Evolutionary conservation across 2,329 filamentous ascomycete species (phyloP).

Genomic region (Colletotrichum euphorbiae): DNA sequence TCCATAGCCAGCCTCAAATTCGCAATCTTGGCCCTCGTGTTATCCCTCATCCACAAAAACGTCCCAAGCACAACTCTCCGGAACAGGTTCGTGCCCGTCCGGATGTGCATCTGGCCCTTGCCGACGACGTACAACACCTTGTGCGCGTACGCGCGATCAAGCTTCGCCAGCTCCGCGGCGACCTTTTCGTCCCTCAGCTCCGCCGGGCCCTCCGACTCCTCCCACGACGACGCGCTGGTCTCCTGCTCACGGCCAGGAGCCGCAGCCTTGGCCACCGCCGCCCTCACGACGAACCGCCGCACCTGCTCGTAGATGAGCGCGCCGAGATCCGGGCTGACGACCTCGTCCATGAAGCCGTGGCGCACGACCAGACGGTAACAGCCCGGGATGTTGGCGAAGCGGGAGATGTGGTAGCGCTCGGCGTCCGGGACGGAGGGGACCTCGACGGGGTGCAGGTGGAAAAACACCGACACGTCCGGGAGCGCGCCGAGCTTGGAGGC

Average conservation of each 20-base stretch:
- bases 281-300: conserved; percentile 61
- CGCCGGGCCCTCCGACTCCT: conserved; percentile 18
- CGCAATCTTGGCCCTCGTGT: conserved; percentile 74
- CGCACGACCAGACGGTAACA: conserved; percentile 77
- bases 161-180: conserved; percentile 55
- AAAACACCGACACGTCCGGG: conserved; percentile 78
- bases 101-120: conserved; percentile 70
- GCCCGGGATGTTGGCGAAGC: conserved; percentile 62
- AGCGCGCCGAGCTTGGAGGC: conserved; percentile 75
- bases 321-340: conserved; percentile 74
- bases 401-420: conserved; percentile 61
- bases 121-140: conserved; percentile 69
- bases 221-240: conserved; percentile 23
- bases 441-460: conserved; percentile 75
- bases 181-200: conserved; percentile 44
- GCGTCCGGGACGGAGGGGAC: conserved; percentile 64
- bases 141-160: conserved; percentile 57
- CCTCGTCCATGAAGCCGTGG: conserved; percentile 79
- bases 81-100: conserved; percentile 52
- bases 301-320: conserved; percentile 67
- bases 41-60: conserved; percentile 75
- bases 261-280: conserved; percentile 43
- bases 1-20: conserved; percentile 70
- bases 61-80: conserved; percentile 61
- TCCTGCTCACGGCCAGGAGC: conserved; percentile 34